Conservation (phyloP, 768 basidiomycete genomes). For the Mycena vulgaris region DNA sequence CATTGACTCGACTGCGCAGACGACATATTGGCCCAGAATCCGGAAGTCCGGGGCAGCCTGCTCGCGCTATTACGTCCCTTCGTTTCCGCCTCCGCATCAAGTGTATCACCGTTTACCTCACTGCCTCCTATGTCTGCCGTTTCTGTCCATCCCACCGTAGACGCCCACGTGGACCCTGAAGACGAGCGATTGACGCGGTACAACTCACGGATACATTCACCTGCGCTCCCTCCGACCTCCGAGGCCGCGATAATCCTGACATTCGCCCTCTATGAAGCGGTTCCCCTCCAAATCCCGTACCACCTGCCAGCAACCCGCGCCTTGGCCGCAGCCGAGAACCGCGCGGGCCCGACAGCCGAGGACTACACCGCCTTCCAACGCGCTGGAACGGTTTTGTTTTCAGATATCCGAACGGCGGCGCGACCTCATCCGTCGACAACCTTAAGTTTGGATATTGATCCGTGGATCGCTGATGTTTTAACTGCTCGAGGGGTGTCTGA, state of each 20-base stretch:
- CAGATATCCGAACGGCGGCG: slow-evolving; percentile 52
- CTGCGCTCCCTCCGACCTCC: slow-evolving; percentile 43
- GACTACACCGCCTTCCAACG: slow-evolving; percentile 62
- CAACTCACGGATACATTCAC: slow-evolving; percentile 18
- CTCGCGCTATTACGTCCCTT: slow-evolving; percentile 60
- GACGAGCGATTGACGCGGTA: slow-evolving; percentile 20
- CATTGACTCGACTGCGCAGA: slow-evolving; percentile 45
- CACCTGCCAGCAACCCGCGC: slow-evolving; percentile 68
- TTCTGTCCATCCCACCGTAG: slow-evolving; percentile 38
- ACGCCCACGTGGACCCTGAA: background rate
- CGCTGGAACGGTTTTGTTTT: slow-evolving; percentile 65
- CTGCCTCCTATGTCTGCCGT: slow-evolving; percentile 28
- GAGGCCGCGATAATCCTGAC: slow-evolving; percentile 67
- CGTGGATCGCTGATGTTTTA: slow-evolving; percentile 27
- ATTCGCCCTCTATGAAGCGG: slow-evolving; percentile 66
- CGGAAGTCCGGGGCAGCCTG: slow-evolving; percentile 57
- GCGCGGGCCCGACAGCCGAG: slow-evolving; percentile 68
- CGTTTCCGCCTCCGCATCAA: slow-evolving; percentile 45
- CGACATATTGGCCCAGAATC: slow-evolving; percentile 55
- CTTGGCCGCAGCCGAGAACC: slow-evolving; percentile 59
- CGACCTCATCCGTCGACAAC: background rate
- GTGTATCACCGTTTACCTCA: slow-evolving; percentile 45
- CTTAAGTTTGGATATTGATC: slow-evolving; percentile 7
- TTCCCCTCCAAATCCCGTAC: slow-evolving; percentile 59
- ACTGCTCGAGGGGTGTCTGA: slow-evolving; percentile 21